phyloP scores from a whole-genome alignment of 192 early-diverging fungal species.

The Coemansia sp. region DNA sequence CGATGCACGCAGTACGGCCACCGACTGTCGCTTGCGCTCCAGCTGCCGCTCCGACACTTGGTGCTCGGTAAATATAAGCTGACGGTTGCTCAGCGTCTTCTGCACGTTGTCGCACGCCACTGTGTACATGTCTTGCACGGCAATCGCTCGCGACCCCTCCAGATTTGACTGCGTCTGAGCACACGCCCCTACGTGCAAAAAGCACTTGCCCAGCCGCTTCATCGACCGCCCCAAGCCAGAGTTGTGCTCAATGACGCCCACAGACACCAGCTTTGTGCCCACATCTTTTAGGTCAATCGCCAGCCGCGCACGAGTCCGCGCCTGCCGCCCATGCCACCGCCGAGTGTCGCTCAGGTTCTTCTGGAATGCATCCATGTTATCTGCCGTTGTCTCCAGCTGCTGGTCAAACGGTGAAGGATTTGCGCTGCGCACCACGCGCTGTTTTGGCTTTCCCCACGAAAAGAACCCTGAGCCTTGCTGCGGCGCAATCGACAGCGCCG shows the following conservation, averaged over 20 bases:
- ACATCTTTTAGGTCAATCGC: conserved; percentile 29
- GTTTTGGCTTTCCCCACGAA: conserved; percentile 35
- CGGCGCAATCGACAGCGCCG: conserved; percentile 30
- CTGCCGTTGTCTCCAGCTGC: conserved; percentile 34
- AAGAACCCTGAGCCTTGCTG: conserved; percentile 29
- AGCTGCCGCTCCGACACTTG: conserved; percentile 51
- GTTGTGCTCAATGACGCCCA: conserved; percentile 43
- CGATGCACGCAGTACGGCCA: conserved; percentile 51
- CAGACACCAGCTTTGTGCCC: conserved; percentile 44
- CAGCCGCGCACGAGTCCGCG: conserved; percentile 43
- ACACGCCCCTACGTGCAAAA: conserved; percentile 30
- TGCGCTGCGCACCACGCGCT: conserved; percentile 22
- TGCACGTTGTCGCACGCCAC: conserved; percentile 45
- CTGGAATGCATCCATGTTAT: conserved; percentile 42
- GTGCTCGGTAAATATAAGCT: conserved; percentile 53
- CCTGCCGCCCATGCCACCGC: conserved; percentile 52
- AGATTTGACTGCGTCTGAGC: conserved; percentile 44
- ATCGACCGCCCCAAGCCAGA: conserved; percentile 29
- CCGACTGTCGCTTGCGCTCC: conserved; percentile 53
- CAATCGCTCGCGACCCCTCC: conserved; percentile 50
- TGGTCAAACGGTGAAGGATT: conserved; percentile 42
- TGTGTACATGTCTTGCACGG: conserved; percentile 37
- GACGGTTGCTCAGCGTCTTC: conserved; percentile 41
- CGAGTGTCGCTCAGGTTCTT: conserved; percentile 26
- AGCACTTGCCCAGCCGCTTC: conserved; percentile 51